Base-by-base conservation (phyloP, 257 asterid species). In the Primulina huaijiensis region DNA sequence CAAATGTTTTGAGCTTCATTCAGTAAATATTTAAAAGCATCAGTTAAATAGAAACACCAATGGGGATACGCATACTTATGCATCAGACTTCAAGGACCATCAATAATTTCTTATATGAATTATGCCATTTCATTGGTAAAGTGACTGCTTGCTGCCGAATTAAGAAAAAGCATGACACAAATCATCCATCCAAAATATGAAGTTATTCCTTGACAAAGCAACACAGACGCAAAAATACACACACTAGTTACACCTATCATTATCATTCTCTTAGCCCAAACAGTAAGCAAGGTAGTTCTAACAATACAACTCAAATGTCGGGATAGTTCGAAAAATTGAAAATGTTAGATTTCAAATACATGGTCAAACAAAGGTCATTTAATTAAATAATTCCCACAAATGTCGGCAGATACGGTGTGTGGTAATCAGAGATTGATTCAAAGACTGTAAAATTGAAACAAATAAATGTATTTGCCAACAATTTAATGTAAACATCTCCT, bases 221-320 rank as follows among this genome's bases (percentile, higher is more conserved):
- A 75, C 58, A 60, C 67, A 30, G 53, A 61, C 17, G 52, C 53
- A 64, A 17, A 70, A 9, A 37, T 56, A 65, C 11, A 59, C 12
- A 60, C 31, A 7, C 56, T 60, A 38, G 8, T 56, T 61, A 53
- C 67, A 66, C 59, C 61, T 72, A 56, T 10, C 46, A 19, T 46
- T 53, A 67, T 67, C 74, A 65, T 71, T 38, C 40, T 66, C 80
- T 35, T 46, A 65, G 53, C 34, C 35, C 11, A 61, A 74, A 68
- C 43, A 29, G 71, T 75, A 68, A 75, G 56, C 21, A 50, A 21
- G 43, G 62, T 27, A 60, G 38, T 53, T 17, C 60, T 23, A 62
- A 57, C 40, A 16, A 21, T 35, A 37, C 7, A 64, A 29, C 30
- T 2, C 30, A 27, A 27, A 27, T 27, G 30, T 27, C 30, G 30